Evolutionary conservation across 805 yeast genomes (phyloP), one percentile per base, ranked within the genome.

Genomic region (Wickerhamiella dianesei): DNA sequence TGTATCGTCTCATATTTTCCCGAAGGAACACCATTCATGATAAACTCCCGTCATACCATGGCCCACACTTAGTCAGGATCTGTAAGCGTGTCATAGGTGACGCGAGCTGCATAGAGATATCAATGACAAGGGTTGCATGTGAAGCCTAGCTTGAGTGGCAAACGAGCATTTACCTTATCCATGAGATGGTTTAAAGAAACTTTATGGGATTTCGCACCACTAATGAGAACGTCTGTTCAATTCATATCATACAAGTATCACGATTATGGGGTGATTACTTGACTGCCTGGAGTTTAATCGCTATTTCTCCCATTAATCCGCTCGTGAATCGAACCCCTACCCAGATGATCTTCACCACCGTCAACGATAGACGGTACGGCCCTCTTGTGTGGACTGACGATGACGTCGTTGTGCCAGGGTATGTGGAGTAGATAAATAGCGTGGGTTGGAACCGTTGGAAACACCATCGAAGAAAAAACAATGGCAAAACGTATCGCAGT

Each of bases 1-100:
- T 89, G 98, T 89, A 89, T 89, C 87, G 95, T 82, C 89, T 88
- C 95, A 81, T 88, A 19, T 39, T 39, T 25, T 25, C 32, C 32
- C 32, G 32, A 25, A 25, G 32, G 32, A 25, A 25, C 32, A 12
- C 32, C 6, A 25, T 12, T 25, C 12, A 6, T 25, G 32, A 12
- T 25, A 12, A 25, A 25, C 32, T n/a, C n/a, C n/a, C n/a, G n/a
- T n/a, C n/a, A n/a, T n/a, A n/a, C n/a, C n/a, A n/a, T n/a, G n/a
- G n/a, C n/a, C n/a, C n/a, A n/a, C n/a, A n/a, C n/a, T n/a, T n/a
- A n/a, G n/a, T n/a, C n/a, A n/a, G n/a, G n/a, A n/a, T n/a, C n/a
- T n/a, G n/a, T n/a, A n/a, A n/a, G n/a, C n/a, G n/a, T n/a, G n/a
- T n/a, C n/a, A n/a, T n/a, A n/a, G n/a, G n/a, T n/a, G n/a, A n/a